Base-by-base conservation (phyloP, 2,329 filamentous ascomycete species). In the Penicillium sp. region DNA sequence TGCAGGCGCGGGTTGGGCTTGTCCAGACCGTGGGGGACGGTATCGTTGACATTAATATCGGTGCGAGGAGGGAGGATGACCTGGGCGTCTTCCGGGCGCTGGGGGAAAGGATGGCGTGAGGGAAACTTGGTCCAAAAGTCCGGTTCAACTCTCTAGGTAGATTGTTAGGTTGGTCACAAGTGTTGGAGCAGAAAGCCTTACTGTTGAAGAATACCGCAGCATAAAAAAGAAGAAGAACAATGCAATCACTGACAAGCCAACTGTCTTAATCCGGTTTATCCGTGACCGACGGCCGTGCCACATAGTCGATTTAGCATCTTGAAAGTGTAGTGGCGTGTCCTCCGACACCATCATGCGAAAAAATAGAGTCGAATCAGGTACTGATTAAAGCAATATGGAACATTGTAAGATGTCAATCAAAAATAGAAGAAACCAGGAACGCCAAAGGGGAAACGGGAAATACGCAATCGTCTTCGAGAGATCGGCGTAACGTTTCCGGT, bases 1-100 rank as follows among this genome's bases (percentile, higher is more conserved):
- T 86, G 83, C 58, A 86, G 82, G 44, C 71, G 73, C 0, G 73
- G 71, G 45, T 71, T 73, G 6, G 63, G 59, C 46, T 75, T 74
- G 41, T 69, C 63, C 7, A 73, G 57, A 42, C 66, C 66, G 19
- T 61, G 59, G 10, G 71, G 69, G 17, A 73, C 62, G 16, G 63
- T 69, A 33, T 65, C 62, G 58, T 71, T 68, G 42, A 63, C 50
- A 37, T 53, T 55, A n/a, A 67, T 42, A 28, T 57, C 37, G 19
- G 59, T 60, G 35, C 54, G 54, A 9, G 50, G 58, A 19, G 63
- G 59, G 19, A 66, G 57, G 46, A 69, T 53, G 45, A 74, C 64
- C 55, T 60, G 60, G 25, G 67, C 61, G 54, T 73, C 64, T 65
- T 74, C 70, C 1, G 71, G 70, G 40, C 58, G 64, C 37, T 64